Evolutionary conservation across 1,284 basidiomycete species (phyloP).

Genomic region (Cryptococcus sp.): DNA sequence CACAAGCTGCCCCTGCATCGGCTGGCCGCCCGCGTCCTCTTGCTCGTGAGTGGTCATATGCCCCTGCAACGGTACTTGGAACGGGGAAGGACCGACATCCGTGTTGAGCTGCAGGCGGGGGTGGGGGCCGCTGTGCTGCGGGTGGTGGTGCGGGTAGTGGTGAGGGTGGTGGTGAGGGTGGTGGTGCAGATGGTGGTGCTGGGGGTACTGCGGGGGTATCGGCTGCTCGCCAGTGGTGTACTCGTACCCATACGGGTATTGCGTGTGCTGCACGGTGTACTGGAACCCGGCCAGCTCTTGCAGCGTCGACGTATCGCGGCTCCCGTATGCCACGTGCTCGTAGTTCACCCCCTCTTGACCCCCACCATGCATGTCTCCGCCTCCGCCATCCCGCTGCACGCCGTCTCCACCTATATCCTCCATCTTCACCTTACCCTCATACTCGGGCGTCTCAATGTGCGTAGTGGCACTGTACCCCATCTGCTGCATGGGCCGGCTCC

Average conservation of each 20-base stretch:
- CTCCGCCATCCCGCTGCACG: too few species aligned
- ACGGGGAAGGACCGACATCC: constrained; percentile 10
- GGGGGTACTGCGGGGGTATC: not conserved
- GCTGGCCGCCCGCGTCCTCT: not conserved
- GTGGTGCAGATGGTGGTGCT: not conserved
- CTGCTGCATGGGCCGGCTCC: too few species aligned
- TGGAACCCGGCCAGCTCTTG: not conserved
- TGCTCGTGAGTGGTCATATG: not conserved
- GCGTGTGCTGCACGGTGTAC: too few species aligned
- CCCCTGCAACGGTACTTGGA: not conserved
- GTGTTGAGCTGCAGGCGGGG: not conserved
- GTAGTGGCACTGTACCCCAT: too few species aligned
- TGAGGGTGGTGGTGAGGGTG: not conserved
- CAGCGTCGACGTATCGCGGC: not conserved
- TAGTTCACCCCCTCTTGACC: not conserved
- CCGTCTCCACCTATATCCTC: too few species aligned
- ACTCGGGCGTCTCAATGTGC: too few species aligned
- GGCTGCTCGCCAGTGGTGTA: not conserved
- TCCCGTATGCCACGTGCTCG: not conserved
- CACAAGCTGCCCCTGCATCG: constrained; percentile 15
- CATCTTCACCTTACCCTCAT: too few species aligned
- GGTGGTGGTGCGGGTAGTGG: constrained; percentile 4
- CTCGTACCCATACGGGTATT: not conserved
- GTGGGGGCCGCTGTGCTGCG: not conserved
- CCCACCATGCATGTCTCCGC: not conserved